These are phyloP conservation scores for Monascus ruber DNA, from an alignment of 2,329 filamentous ascomycete genomes.

Conservation along the genomic window DNA sequence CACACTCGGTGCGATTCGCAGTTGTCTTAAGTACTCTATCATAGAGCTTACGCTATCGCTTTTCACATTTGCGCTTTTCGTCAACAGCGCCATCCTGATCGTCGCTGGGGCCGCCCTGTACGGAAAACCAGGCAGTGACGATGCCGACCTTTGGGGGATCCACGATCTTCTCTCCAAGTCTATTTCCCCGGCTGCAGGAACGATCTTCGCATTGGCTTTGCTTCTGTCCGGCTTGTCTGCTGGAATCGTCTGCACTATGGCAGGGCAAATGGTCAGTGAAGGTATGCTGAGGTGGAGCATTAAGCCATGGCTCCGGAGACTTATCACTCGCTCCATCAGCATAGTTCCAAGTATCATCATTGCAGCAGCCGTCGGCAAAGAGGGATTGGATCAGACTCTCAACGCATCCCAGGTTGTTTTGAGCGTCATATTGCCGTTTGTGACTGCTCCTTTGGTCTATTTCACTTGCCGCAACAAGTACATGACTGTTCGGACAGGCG, in stretches of 20 bases:
- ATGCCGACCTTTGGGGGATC: conserved; percentile 74
- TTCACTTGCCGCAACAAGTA: conserved; percentile 70
- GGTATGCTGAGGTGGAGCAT: conserved; percentile 67
- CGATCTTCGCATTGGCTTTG: conserved; percentile 72
- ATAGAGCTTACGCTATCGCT: conserved; percentile 60
- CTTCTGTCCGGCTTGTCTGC: conserved; percentile 70
- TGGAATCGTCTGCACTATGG: conserved; percentile 79
- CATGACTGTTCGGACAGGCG: conserved; percentile 57
- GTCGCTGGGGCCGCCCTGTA: conserved; percentile 70
- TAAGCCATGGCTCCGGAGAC: conserved; percentile 64
- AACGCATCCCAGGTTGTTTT: conserved; percentile 69
- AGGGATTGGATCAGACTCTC: conserved; percentile 59
- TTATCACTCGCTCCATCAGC: conserved; percentile 67
- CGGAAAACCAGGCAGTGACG: conserved; percentile 45
- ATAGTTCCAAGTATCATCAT: conserved; percentile 77
- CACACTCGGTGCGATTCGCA: conserved; percentile 59
- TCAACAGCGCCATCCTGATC: conserved; percentile 73
- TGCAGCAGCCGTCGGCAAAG: conserved; percentile 61
- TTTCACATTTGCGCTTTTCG: conserved; percentile 73
- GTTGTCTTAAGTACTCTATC: conserved; percentile 63
- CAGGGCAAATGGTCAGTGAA: conserved; percentile 80
- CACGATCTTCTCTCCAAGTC: conserved; percentile 57
- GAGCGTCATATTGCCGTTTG: conserved; percentile 68
- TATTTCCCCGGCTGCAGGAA: conserved; percentile 64
- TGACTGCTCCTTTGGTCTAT: conserved; percentile 72